Evolutionary conservation across 768 basidiomycete genomes (phyloP).

Genomic region (Peribolospora kevripleyi): DNA sequence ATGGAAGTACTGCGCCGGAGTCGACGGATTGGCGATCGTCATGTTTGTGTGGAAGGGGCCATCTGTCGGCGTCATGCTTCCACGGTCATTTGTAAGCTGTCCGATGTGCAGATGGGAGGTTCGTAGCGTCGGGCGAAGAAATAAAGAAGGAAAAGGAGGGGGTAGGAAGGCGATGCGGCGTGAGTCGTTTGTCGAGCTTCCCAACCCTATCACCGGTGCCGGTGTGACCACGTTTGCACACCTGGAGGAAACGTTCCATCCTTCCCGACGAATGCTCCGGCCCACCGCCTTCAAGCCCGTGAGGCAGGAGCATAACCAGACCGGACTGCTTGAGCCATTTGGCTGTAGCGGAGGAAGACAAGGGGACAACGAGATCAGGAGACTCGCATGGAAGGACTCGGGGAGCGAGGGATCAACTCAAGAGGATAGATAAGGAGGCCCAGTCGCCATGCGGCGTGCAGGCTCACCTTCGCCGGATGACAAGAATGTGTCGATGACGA

Average conservation of each 20-base stretch:
- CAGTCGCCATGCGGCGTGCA: no score
- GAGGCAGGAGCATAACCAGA: slow-evolving; percentile 59
- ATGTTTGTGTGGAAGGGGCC: slow-evolving; percentile 25
- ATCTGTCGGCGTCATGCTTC: slow-evolving; percentile 13
- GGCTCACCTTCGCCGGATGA: slow-evolving; percentile 55
- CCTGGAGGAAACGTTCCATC: slow-evolving; percentile 59
- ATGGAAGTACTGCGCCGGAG: slow-evolving; percentile 81
- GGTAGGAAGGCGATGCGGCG: neutral
- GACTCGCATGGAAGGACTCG: no score
- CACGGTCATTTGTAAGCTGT: slow-evolving; percentile 55
- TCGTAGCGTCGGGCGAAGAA: neutral
- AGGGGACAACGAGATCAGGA: slow-evolving; percentile 67
- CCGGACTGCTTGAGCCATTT: slow-evolving; percentile 89
- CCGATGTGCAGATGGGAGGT: neutral
- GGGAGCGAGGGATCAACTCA: neutral
- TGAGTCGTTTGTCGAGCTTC: no score
- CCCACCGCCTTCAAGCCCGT: slow-evolving; percentile 76
- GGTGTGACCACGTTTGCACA: slow-evolving; percentile 25
- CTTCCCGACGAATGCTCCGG: slow-evolving; percentile 69
- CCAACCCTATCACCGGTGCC: no score
- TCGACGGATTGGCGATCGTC: slow-evolving; percentile 73
- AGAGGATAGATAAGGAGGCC: neutral
- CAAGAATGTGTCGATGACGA: slow-evolving; percentile 73
- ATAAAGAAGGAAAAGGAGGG: neutral
- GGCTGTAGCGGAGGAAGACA: slow-evolving; percentile 59